Conservation (phyloP, 129 eudicot genomes). For the Ambrosia trifida region DNA sequence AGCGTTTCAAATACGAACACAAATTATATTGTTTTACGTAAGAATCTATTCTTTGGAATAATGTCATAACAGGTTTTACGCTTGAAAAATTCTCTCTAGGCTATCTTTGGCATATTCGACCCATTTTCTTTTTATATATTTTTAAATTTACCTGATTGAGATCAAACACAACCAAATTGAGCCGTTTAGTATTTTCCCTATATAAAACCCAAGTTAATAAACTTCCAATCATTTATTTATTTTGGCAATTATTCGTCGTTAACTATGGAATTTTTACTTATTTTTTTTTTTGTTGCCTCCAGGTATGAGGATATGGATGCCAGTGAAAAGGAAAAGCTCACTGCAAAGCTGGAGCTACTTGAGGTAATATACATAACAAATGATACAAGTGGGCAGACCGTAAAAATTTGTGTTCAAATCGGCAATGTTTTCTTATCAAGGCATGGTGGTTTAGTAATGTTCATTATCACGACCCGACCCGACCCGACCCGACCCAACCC, state of each 20-base stretch:
- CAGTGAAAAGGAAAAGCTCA: slow-evolving; percentile 25
- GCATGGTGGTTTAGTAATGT: background rate
- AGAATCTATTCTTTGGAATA: background rate
- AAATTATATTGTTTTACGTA: background rate
- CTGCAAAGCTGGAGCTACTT: slow-evolving; percentile 31
- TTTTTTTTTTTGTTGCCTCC: background rate
- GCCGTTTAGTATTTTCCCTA: slow-evolving; percentile 8
- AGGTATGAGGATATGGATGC: background rate
- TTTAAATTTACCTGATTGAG: background rate
- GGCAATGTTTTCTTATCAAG: background rate
- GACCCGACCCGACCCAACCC: too few species aligned
- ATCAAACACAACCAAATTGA: background rate
- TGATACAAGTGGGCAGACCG: background rate
- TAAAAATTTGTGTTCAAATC: background rate
- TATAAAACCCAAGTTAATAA: background rate
- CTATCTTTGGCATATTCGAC: background rate
- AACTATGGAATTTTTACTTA: slow-evolving; percentile 2
- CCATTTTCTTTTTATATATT: background rate
- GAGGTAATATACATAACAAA: slow-evolving; percentile 22
- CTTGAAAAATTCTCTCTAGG: background rate
- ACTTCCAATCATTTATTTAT: background rate
- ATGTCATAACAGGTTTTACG: background rate
- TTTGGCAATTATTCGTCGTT: background rate
- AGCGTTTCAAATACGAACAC: background rate
- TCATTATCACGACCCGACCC: too few species aligned